A percentile compares a stretch with the other conserved stretches of the same genome.
Evolutionary conservation across 2,329 filamentous ascomycete species (phyloP).

Genomic region (Acarospora socialis): DNA sequence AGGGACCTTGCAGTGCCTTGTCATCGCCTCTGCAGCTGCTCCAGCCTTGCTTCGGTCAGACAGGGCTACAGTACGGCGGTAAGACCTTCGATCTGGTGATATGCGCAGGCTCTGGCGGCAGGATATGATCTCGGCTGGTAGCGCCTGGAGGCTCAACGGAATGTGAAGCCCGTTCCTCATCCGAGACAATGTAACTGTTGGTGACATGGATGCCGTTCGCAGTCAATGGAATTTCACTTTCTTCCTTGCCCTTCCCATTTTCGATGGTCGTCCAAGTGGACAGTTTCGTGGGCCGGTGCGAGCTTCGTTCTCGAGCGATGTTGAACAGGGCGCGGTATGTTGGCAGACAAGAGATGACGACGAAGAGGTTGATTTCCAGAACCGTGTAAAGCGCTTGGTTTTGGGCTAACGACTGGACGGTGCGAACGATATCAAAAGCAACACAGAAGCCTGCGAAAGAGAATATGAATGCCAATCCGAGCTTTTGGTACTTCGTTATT

Average conservation of each 20-base stretch:
- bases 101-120: too few species aligned
- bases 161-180: too few species aligned
- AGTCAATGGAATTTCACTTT: background rate
- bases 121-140: too few species aligned
- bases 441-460: slow-evolving; percentile 3
- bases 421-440: slow-evolving; percentile 4
- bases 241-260: background rate
- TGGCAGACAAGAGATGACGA: slow-evolving; percentile 25
- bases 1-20: too few species aligned
- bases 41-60: too few species aligned
- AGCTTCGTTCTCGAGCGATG: background rate
- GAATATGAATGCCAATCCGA: slow-evolving; percentile 5
- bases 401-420: slow-evolving; percentile 1
- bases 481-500: slow-evolving; percentile 2
- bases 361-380: slow-evolving; percentile 37
- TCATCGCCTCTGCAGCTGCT: too few species aligned
- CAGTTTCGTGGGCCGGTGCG: background rate
- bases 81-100: too few species aligned
- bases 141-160: too few species aligned
- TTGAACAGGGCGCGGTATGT: slow-evolving; percentile 2
- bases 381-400: slow-evolving; percentile 35
- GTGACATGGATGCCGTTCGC: background rate
- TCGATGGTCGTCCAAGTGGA: slow-evolving; percentile 1
- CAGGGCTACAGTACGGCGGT: too few species aligned
- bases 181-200: too few species aligned